Base-by-base conservation (phyloP, 208 protist genomes). In the Leptomonas pyrrhocoris region DNA sequence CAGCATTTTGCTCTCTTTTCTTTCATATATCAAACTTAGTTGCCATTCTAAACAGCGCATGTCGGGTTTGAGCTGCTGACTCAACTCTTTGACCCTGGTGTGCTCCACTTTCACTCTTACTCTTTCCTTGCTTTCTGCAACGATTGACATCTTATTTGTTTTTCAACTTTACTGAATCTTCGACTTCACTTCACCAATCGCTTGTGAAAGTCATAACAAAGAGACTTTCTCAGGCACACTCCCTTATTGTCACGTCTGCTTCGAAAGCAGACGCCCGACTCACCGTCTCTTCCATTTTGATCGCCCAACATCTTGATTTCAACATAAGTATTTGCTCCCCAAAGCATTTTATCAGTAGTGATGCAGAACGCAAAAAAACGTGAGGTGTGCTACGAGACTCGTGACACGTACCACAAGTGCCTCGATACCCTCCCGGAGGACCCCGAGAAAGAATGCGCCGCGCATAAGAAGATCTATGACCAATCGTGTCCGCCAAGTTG, bases 281-380 rank as follows among this genome's bases (percentile, higher is more conserved):
- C 34, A 38, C 34, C 9, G 3, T 12, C 9, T 38, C 34, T 38
- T 12, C n/a, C n/a, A n/a, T n/a, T 38, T 38, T 38, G 34, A 38
- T 38, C 34, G 9, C 3, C 34, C 3, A 38, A 9, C 34, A 38
- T 9, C 34, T 38, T 3, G 9, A 38, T 38, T 38, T 38, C 9
- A 38, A 12, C 9, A 8, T 45, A 2, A 0, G 38, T 42, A 42
- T 7, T 21, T 21, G 23, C 36, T 45, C 28, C 19, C 6, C 9
- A 60, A 51, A 51, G 46, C 53, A 43, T 43, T 38, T 18, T 25
- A 12, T 43, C 42, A 0, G 23, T 30, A 63, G 25, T 48, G 19
- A 94, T 94, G 89, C 84, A 94, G 43, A 90, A 62, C 53, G 86
- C 89, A 11, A 81, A 85, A 56, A 94, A 92, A 45, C 79, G 89